Percentiles rank a stretch among this genome's conserved stretches.
Evolutionary conservation across 1,139 yeast species (phyloP).

Genomic region (Scheffersomyces lignicola): DNA sequence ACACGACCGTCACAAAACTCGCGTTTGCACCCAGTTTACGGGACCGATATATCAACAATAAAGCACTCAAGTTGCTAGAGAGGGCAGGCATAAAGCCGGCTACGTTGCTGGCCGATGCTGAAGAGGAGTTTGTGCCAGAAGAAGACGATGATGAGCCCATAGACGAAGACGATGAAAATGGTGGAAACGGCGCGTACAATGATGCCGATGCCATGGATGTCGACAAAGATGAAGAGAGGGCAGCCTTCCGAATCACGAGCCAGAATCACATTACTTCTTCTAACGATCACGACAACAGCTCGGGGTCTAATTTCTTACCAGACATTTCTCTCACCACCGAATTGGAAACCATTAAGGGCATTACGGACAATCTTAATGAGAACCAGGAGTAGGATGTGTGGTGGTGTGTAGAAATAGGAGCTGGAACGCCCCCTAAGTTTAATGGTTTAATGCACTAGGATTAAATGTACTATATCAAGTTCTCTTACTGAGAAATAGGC

Average conservation of each 20-base stretch:
- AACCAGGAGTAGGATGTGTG: no score
- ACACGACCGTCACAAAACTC: conserved; percentile 14
- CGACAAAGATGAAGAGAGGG: background rate
- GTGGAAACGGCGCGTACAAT: no score
- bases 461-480: no score
- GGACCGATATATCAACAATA: conserved; percentile 24
- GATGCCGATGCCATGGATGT: no score
- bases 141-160: conserved; percentile 1
- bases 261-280: background rate
- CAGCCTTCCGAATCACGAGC: conserved; percentile 1
- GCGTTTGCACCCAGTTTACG: conserved; percentile 25
- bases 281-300: background rate
- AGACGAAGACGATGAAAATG: conserved; percentile 1
- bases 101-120: background rate
- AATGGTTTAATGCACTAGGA: no score
- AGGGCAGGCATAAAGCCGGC: background rate
- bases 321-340: conserved; percentile 2
- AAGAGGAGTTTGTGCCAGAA: background rate
- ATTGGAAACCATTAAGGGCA: conserved; percentile 1
- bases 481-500: no score
- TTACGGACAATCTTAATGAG: background rate
- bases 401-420: background rate
- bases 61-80: background rate
- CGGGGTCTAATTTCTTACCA: conserved; percentile 1
- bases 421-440: background rate